A percentile compares a stretch with the other conserved stretches of the same genome.
These are phyloP conservation scores for Hypoxylon sp. DNA, from an alignment of 2,329 filamentous ascomycete genomes.

Conservation along the genomic window DNA sequence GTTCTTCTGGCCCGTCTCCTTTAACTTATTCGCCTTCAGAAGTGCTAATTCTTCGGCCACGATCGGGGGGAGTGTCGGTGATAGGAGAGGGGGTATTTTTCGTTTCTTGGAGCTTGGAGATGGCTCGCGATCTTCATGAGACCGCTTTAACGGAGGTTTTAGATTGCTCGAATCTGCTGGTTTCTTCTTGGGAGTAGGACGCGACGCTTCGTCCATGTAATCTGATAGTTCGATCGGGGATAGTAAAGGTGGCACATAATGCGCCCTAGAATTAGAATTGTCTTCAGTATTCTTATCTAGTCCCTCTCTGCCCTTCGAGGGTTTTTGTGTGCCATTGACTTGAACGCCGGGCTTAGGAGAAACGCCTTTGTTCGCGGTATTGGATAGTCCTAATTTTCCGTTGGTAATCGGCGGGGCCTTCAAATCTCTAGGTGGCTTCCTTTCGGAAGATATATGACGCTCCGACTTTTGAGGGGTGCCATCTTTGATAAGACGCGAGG, in stretches of 20 bases:
- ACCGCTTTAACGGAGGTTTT: slow-evolving; percentile 42
- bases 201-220: slow-evolving; percentile 45
- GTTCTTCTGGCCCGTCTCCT: slow-evolving; percentile 40
- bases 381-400: slow-evolving; percentile 38
- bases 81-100: slow-evolving; percentile 60
- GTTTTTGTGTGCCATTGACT: slow-evolving; percentile 54
- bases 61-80: slow-evolving; percentile 62
- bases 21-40: slow-evolving; percentile 49
- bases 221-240: slow-evolving; percentile 60
- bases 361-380: slow-evolving; percentile 37
- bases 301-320: slow-evolving; percentile 46
- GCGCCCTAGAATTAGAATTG: slow-evolving; percentile 46
- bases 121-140: slow-evolving; percentile 42
- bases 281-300: slow-evolving; percentile 52
- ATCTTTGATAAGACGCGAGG: slow-evolving; percentile 37
- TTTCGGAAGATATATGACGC: slow-evolving; percentile 33
- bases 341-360: slow-evolving; percentile 53
- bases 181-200: slow-evolving; percentile 47
- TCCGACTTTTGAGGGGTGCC: slow-evolving; percentile 38
- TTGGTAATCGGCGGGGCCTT: slow-evolving; percentile 39
- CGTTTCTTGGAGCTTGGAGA: slow-evolving; percentile 50
- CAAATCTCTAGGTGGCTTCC: slow-evolving; percentile 38
- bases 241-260: slow-evolving; percentile 58
- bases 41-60: slow-evolving; percentile 59
- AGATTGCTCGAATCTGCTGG: slow-evolving; percentile 42